A percentile compares a stretch with the other conserved stretches of the same genome.
Evolutionary conservation across 306 rosid species (phyloP).

Genomic region (Prunus salicina): DNA sequence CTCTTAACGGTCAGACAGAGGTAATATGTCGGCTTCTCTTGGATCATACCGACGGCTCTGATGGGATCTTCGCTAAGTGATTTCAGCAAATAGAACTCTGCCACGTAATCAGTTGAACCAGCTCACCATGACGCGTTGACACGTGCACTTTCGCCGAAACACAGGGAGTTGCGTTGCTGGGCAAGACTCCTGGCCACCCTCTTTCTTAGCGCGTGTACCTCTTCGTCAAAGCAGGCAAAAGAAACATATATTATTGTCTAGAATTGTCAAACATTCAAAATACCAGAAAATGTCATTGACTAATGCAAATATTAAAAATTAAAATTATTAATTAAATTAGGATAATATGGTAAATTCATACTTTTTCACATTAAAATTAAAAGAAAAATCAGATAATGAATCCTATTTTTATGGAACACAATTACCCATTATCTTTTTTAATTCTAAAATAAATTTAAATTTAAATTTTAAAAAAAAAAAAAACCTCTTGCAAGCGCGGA

Average conservation of each 20-base stretch:
- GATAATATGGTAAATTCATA: no score
- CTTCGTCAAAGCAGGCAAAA: background rate
- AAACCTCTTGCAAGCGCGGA: no score
- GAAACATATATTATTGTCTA: background rate
- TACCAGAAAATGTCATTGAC: no score
- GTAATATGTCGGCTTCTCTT: conserved; percentile 33
- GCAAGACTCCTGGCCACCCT: background rate
- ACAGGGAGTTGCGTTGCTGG: conserved; percentile 12
- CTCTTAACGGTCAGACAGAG: conserved; percentile 40
- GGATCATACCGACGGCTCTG: conserved; percentile 69
- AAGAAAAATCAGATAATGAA: no score
- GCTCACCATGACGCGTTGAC: conserved; percentile 62
- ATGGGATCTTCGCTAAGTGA: conserved; percentile 42
- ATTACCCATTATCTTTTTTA: no score
- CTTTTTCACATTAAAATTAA: no score
- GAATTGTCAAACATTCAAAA: no score
- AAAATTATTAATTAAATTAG: no score
- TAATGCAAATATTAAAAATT: no score
- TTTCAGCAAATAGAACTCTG: conserved; percentile 9
- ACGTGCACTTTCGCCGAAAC: conserved; percentile 78
- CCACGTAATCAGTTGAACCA: conserved; percentile 53
- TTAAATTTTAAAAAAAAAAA: no score
- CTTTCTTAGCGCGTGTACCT: conserved; percentile 8
- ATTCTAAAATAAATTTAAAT: no score
- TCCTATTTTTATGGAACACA: no score